These are phyloP conservation scores for Chenopodium quinoa DNA, from an alignment of 148 eudicot genomes.

Conservation along the genomic window DNA sequence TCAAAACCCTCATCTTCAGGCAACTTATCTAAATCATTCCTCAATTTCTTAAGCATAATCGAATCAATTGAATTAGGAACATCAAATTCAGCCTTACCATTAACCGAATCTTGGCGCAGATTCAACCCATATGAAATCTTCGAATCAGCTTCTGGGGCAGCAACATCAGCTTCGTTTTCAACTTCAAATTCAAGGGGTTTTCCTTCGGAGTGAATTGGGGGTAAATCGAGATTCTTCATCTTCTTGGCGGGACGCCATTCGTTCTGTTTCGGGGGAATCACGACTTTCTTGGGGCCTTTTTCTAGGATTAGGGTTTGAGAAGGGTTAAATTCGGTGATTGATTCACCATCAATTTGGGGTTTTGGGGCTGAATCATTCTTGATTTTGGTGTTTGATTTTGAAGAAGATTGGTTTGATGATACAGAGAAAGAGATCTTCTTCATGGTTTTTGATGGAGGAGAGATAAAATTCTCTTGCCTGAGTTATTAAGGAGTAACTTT, in stretches of 20 bases:
- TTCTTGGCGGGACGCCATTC: conserved; percentile 53
- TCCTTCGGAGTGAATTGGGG: conserved; percentile 29
- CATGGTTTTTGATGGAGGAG: neutral
- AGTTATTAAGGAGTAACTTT: no score
- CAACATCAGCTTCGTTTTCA: neutral
- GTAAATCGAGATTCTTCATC: conserved; percentile 64
- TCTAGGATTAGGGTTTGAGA: conserved; percentile 33
- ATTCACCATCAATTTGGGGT: conserved; percentile 26
- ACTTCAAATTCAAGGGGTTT: conserved; percentile 46
- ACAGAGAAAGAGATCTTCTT: conserved; percentile 50
- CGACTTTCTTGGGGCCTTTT: conserved; percentile 20
- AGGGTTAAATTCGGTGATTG: conserved; percentile 56
- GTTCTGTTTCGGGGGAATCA: conserved; percentile 64
- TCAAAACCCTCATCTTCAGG: conserved; percentile 63
- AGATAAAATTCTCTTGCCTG: no score
- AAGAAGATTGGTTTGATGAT: conserved; percentile 25
- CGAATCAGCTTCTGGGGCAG: conserved; percentile 17
- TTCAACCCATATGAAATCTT: conserved; percentile 63
- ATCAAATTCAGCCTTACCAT: neutral
- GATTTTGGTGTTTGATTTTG: conserved; percentile 22
- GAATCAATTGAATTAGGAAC: conserved; percentile 23
- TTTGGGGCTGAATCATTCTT: conserved; percentile 20
- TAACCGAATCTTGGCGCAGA: conserved; percentile 30
- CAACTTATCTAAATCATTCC: conserved; percentile 53
- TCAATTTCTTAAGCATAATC: conserved; percentile 52